Base-by-base conservation (phyloP, 2,329 filamentous ascomycete species). In the Cladophialophora chaetospira region DNA sequence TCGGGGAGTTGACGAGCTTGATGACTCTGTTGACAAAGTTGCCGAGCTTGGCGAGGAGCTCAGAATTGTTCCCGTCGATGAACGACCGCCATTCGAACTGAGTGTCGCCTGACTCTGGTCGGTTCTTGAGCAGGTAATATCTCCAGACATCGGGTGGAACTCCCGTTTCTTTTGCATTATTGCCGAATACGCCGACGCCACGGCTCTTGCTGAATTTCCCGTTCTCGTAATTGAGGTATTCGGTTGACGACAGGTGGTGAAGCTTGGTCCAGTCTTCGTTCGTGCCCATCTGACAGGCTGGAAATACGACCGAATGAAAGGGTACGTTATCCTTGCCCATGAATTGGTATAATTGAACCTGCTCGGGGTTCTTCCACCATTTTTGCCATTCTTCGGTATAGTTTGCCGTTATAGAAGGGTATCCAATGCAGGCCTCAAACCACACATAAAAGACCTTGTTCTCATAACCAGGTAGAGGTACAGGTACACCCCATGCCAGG, bases 121-220 rank as follows among this genome's bases (percentile, higher is more conserved):
- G 84, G 71, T 89, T 87, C 42, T 91, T 88, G 33, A 96, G 80
- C 19, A 97, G 83, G 76, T 94, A 96, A 75, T 93, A 96, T 64
- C 92, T 82, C 90, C 91, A 97, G n/a, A 97, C 89, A 61, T 93
- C 89, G 0, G 91, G 79, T 13, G 88, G 83, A 15, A 97, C 82
- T 17, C 91, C 91, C 6, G 91, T 96, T 53, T 95, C 87, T 73
- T 88, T 88, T 44, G 90, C 92, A 67, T 89, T 91, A 75, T 89
- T 92, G 48, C 92, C 92, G 68, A 97, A 97, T 1, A 97, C 92
- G 67, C 92, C 92, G 33, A 97, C 83, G 28, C 88, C 89, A 66
- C 91, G 83, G 48, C 89, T 94, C 75, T 97, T 97, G 70, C 88
- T 92, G 77, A 97, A 97, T 72, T 97, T 97, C 64, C 89, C 89